phyloP scores from a whole-genome alignment of 1,139 yeast species.

The Yarrowia galli region DNA sequence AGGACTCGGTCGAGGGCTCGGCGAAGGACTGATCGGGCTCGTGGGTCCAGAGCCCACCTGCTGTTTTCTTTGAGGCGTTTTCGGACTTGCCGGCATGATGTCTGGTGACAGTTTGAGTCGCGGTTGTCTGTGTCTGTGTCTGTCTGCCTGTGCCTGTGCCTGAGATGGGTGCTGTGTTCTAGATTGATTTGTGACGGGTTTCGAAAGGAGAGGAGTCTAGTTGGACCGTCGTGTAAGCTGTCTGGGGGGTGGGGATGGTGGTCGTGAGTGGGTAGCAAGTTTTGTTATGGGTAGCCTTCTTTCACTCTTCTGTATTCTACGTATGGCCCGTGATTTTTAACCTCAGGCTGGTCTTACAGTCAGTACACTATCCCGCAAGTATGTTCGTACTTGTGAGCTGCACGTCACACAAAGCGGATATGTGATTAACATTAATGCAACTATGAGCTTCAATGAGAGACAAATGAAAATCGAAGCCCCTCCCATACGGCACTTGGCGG shows the following conservation, averaged over 20 bases:
- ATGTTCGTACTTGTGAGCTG: conserved; percentile 7
- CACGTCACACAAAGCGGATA: neutral
- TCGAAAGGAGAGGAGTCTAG: neutral
- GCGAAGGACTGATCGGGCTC: conserved; percentile 21
- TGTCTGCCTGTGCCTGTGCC: conserved; percentile 9
- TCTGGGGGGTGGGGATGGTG: neutral
- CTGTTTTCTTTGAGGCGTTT: conserved; percentile 6
- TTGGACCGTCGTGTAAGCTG: neutral
- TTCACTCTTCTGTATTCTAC: neutral
- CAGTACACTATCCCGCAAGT: conserved; percentile 24
- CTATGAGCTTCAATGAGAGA: neutral
- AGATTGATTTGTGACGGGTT: conserved; percentile 1
- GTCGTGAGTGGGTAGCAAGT: neutral
- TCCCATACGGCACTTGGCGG: neutral
- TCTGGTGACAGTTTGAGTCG: conserved; percentile 11
- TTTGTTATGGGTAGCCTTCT: neutral
- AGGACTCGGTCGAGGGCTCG: conserved; percentile 30
- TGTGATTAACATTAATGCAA: conserved; percentile 16
- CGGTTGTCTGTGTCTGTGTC: neutral
- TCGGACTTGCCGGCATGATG: conserved; percentile 28
- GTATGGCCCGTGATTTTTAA: conserved; percentile 26
- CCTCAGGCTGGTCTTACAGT: conserved; percentile 14
- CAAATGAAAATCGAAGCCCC: neutral
- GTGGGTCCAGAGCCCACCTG: conserved; percentile 1
- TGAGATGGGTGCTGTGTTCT: neutral